Evolutionary conservation across 202 grass and related monocot species (phyloP).

Genomic region (Musa balbisiana): DNA sequence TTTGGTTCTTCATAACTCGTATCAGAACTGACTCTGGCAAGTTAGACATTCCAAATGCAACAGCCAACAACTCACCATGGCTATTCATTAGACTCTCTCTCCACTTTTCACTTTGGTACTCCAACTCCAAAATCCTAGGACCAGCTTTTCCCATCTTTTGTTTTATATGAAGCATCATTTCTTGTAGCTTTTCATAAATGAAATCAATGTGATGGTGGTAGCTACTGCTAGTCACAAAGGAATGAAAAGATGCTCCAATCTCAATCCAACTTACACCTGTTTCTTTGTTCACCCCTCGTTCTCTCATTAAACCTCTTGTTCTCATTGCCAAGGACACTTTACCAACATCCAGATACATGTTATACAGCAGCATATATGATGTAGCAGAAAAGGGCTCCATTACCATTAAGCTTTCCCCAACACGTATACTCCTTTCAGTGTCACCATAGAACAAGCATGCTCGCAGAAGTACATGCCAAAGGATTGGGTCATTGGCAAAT

Average conservation of each 20-base stretch:
- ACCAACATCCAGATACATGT: constrained; percentile 57
- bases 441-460: constrained; percentile 53
- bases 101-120: constrained; percentile 45
- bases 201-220: constrained; percentile 22
- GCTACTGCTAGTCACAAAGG: constrained; percentile 36
- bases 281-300: constrained; percentile 49
- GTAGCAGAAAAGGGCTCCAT: constrained; percentile 53
- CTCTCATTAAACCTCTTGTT: constrained; percentile 84
- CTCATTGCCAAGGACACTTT: constrained; percentile 82
- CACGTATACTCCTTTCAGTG: constrained; percentile 40
- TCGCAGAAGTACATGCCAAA: constrained; percentile 52
- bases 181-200: constrained; percentile 33
- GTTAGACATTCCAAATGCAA: constrained; percentile 43
- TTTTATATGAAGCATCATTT: constrained; percentile 45
- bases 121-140: constrained; percentile 40
- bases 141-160: constrained; percentile 32
- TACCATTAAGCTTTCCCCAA: constrained; percentile 43
- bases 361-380: constrained; percentile 58
- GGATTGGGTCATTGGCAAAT: constrained; percentile 34
- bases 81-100: constrained; percentile 35
- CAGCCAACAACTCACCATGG: constrained; percentile 53
- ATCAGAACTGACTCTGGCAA: constrained; percentile 31
- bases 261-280: constrained; percentile 53
- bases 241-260: constrained; percentile 38
- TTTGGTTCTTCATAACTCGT: constrained; percentile 77